phyloP scores from a whole-genome alignment of 2,329 filamentous ascomycete species.

The Scytalidium sp. region DNA sequence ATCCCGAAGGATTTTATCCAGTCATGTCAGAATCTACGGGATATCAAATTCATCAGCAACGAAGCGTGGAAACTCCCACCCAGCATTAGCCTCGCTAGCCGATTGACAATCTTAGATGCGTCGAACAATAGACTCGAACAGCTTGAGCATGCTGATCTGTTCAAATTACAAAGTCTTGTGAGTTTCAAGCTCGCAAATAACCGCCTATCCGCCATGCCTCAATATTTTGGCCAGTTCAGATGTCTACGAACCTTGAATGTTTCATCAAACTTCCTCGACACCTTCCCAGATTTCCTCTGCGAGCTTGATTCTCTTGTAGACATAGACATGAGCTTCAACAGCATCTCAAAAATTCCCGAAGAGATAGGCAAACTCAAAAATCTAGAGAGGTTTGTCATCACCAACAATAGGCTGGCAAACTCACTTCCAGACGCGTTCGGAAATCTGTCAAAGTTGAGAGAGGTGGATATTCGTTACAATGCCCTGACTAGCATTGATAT shows the following conservation, averaged over 20 bases:
- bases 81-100: conserved; percentile 77
- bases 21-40: conserved; percentile 83
- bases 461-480: conserved; percentile 95
- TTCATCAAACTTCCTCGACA: conserved; percentile 86
- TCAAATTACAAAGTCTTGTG: conserved; percentile 70
- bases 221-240: conserved; percentile 79
- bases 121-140: conserved; percentile 92
- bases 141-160: conserved; percentile 79
- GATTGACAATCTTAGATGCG: conserved; percentile 85
- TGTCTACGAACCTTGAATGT: conserved; percentile 81
- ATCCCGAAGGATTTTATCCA: conserved; percentile 96
- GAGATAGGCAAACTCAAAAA: conserved; percentile 74
- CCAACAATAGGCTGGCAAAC: conserved; percentile 84
- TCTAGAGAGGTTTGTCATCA: conserved; percentile 88
- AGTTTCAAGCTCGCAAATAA: conserved; percentile 96
- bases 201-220: conserved; percentile 72
- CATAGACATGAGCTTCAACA: conserved; percentile 95
- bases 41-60: conserved; percentile 95
- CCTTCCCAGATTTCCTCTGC: conserved; percentile 83
- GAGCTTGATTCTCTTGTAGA: conserved; percentile 81
- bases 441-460: conserved; percentile 74
- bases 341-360: conserved; percentile 73
- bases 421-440: conserved; percentile 71
- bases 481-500: conserved; percentile 84
- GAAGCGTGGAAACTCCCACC: conserved; percentile 83